Base-by-base conservation (phyloP, 495 filamentous ascomycete genomes). In the Neurospora sp. region DNA sequence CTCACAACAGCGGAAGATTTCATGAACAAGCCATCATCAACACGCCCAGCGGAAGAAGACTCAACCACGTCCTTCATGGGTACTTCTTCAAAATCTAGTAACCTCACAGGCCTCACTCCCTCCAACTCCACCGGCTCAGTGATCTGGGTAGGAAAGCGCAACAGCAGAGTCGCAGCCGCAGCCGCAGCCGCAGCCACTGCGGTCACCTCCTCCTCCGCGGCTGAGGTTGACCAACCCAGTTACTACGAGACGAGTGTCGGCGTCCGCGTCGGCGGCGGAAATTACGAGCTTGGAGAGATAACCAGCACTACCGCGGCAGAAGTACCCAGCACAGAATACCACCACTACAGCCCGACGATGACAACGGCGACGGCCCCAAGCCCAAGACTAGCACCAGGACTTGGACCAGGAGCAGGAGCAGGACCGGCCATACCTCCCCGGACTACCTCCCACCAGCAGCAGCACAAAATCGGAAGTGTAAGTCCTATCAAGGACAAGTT, bases 91-190 rank as follows among this genome's bases (percentile, higher is more conserved):
- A 8, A 6, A 17, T 35, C 53, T 1, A 17, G 53, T 17, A 65
- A 65, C 14, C 27, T 65, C 6, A 31, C 53, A 35, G 53, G 53
- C 53, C 68, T 73, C 31, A 40, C 37, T 5, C 59, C 38, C 12
- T 74, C 73, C 5, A 71, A 22, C 40, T 74, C 73, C 38, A 69
- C 70, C 2, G 39, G 48, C 27, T 74, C 73, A 5, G 73, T 74
- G 35, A 70, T 74, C n/a, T 74, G 73, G 73, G 42, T 74, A 16
- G 73, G 73, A 9, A 40, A 70, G 17, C 22, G n/a, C 39, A 68
- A 68, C 22, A 68, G 70, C 70, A 22, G 27, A 65, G 37, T 27
- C 8, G 70, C 38, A 65, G 37, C 48, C 8, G 70, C 38, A 65
- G 72, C 4, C 14, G 27, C 31, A 5, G 31, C 68, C 22, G 41